Evolutionary conservation across 148 eudicot genomes (phyloP).

Genomic region (Nepenthes mirabilis): DNA sequence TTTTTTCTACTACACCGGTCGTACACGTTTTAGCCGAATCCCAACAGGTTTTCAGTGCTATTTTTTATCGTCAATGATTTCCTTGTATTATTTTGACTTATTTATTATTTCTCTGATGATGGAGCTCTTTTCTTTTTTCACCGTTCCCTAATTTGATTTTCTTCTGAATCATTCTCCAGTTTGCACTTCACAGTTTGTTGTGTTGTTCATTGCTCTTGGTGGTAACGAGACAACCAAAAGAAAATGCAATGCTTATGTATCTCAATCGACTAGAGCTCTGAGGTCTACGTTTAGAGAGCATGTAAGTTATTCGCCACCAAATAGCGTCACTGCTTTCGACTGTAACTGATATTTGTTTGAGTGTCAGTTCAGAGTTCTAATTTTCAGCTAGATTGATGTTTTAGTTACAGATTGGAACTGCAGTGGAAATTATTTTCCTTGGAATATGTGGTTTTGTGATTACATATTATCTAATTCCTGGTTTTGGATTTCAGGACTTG

Average conservation of each 20-base stretch:
- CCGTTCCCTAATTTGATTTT: not conserved
- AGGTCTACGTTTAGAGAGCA: slow-evolving; percentile 81
- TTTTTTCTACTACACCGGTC: no score
- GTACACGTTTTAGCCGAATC: no score
- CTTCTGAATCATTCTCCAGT: slow-evolving; percentile 27
- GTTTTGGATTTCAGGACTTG: slow-evolving; percentile 37
- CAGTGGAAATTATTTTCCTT: not conserved
- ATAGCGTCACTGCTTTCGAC: not conserved
- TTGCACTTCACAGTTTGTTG: slow-evolving; percentile 76
- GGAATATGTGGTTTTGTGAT: not conserved
- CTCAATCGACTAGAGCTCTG: slow-evolving; percentile 80
- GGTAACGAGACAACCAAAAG: slow-evolving; percentile 36
- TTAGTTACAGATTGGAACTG: no score
- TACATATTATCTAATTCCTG: not conserved
- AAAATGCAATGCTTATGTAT: slow-evolving; percentile 62
- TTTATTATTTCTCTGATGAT: no score
- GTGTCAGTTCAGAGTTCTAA: not conserved
- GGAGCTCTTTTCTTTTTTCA: not conserved
- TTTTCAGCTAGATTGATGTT: not conserved
- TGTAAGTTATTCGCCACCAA: slow-evolving; percentile 33
- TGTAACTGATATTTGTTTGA: not conserved
- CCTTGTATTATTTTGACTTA: no score
- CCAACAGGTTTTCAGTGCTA: no score
- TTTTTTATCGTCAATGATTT: no score
- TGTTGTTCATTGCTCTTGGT: slow-evolving; percentile 54